Conservation (phyloP, 1,284 basidiomycete genomes). For the Mycena sp. region DNA sequence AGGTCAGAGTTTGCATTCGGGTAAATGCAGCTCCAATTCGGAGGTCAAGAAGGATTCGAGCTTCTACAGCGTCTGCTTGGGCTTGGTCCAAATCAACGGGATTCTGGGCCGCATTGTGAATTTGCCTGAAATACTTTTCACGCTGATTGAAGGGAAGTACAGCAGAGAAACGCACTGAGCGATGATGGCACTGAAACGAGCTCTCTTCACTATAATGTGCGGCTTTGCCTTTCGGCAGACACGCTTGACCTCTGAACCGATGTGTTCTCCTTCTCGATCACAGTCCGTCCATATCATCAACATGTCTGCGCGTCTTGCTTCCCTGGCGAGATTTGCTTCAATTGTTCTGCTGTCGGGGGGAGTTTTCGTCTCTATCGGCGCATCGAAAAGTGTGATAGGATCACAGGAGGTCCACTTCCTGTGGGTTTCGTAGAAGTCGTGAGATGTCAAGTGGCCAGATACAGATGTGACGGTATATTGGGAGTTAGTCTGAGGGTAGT, state of each 20-base stretch:
- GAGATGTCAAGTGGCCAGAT: conserved; percentile 84
- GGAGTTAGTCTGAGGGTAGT: conserved; percentile 80
- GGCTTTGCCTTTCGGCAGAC: conserved; percentile 82
- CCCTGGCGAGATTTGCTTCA: conserved; percentile 80
- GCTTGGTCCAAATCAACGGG: conserved; percentile 88
- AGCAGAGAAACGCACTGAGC: conserved; percentile 74
- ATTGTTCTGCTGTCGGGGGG: conserved; percentile 74
- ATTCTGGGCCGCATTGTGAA: conserved; percentile 92
- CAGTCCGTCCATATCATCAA: conserved; percentile 99
- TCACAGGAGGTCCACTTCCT: conserved; percentile 89
- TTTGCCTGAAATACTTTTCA: conserved; percentile 72
- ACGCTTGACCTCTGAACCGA: conserved; percentile 86
- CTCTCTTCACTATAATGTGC: conserved; percentile 83
- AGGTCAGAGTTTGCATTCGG: conserved; percentile 83
- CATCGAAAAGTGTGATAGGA: conserved; percentile 90
- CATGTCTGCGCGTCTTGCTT: conserved; percentile 81
- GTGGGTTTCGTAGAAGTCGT: conserved; percentile 83
- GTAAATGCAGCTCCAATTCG: conserved; percentile 96
- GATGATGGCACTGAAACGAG: conserved; percentile 97
- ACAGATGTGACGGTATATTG: conserved; percentile 93
- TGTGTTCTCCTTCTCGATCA: conserved; percentile 98
- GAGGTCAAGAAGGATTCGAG: conserved; percentile 89
- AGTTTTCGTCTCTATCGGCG: conserved; percentile 73
- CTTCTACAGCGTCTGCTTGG: conserved; percentile 92
- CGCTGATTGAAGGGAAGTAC: conserved; percentile 6